phyloP scores from a whole-genome alignment of 441 rosid genomes.

The Corymbia citriodora region DNA sequence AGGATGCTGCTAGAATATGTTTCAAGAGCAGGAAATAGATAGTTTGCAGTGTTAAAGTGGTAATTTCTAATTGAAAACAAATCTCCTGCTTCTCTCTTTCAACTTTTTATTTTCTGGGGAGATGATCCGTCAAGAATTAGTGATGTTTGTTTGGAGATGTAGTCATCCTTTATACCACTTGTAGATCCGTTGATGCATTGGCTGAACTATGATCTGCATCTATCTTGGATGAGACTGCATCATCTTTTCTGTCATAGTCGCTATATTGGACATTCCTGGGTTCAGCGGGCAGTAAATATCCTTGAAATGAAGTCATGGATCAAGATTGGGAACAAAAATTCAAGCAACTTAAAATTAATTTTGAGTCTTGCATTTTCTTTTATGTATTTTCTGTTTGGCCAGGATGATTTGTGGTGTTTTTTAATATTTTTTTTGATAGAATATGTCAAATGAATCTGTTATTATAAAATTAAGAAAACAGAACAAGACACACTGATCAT shows the following conservation, averaged over 20 bases:
- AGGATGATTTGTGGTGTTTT: background rate
- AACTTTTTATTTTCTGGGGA: background rate
- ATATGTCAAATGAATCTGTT: background rate
- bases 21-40: background rate
- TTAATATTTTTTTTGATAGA: background rate
- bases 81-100: background rate
- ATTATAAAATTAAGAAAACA: background rate
- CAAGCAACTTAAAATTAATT: background rate
- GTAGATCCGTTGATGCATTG: background rate
- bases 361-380: background rate
- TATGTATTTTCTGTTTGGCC: background rate
- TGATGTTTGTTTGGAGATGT: background rate
- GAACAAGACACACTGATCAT: background rate
- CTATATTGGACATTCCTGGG: background rate
- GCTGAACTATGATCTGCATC: background rate
- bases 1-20: background rate
- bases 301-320: background rate
- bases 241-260: background rate
- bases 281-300: background rate
- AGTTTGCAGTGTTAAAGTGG: background rate
- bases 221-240: background rate
- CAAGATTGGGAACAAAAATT: background rate
- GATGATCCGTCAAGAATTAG: background rate
- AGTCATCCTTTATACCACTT: background rate
- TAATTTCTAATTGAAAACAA: background rate